Evolutionary conservation across 73 alveolate genomes (phyloP).

Genomic region (Symbiodinium natans): DNA sequence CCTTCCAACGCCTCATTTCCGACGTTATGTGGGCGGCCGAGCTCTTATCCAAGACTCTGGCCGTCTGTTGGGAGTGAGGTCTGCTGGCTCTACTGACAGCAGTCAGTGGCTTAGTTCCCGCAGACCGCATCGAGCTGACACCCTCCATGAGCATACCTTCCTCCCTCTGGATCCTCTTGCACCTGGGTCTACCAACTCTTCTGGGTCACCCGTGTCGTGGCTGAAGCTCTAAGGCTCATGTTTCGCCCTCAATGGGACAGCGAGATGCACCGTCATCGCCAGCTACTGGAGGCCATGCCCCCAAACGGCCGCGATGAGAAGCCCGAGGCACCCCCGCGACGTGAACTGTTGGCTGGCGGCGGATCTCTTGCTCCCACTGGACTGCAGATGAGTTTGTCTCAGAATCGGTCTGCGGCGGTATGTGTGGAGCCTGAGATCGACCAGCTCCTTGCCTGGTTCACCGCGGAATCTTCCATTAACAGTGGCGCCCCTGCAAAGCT

Average conservation of each 20-base stretch:
- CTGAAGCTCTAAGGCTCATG: background rate
- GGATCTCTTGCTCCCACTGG: conserved; percentile 3
- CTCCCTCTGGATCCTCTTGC: background rate
- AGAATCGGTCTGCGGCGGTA: conserved; percentile 4
- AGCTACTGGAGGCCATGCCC: background rate
- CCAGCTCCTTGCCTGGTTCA: conserved; percentile 14
- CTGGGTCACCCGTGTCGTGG: conserved; percentile 2
- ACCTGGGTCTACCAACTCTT: background rate
- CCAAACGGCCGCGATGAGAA: background rate
- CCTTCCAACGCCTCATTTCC: background rate
- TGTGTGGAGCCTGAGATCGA: conserved; percentile 13
- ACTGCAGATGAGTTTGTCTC: background rate
- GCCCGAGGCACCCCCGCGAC: background rate
- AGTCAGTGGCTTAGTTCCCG: background rate
- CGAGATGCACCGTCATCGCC: background rate
- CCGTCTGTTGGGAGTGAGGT: conserved; percentile 31
- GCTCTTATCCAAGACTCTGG: background rate
- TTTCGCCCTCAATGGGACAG: background rate
- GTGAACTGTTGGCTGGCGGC: conserved; percentile 6
- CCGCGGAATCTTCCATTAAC: background rate
- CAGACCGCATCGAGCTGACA: conserved; percentile 18
- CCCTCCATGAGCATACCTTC: conserved; percentile 12
- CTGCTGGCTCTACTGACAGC: background rate
- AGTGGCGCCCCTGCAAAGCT: conserved; percentile 4
- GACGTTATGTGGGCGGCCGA: conserved; percentile 29